phyloP scores from a whole-genome alignment of 306 rosid genomes.

The Vigna reflexopilosa region DNA sequence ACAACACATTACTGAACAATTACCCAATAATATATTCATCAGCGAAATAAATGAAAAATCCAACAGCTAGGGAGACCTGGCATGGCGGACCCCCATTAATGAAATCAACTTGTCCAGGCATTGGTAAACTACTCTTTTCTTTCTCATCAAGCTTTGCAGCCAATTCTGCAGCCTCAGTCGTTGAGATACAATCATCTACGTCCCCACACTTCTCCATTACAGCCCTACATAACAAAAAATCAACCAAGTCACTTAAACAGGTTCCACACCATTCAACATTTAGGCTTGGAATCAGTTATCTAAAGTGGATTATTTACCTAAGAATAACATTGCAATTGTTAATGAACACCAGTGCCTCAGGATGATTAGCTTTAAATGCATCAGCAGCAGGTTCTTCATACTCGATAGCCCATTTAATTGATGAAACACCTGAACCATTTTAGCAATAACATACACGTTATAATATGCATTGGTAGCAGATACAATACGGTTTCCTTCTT shows the following conservation, averaged over 20 bases:
- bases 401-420: slow-evolving; percentile 97
- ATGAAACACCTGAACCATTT: slow-evolving; percentile 65
- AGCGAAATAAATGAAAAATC: slow-evolving; percentile 19
- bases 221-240: slow-evolving; percentile 61
- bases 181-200: slow-evolving; percentile 84
- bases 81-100: slow-evolving; percentile 99
- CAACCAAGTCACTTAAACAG: slow-evolving; percentile 20
- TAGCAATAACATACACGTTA: slow-evolving; percentile 27
- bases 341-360: slow-evolving; percentile 76
- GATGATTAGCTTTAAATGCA: slow-evolving; percentile 86
- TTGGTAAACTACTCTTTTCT: slow-evolving; percentile 64
- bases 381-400: slow-evolving; percentile 97
- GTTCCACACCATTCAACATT: slow-evolving; percentile 1
- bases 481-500: background rate
- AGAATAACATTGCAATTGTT: slow-evolving; percentile 93
- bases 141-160: slow-evolving; percentile 68
- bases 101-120: slow-evolving; percentile 96
- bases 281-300: background rate
- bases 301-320: slow-evolving; percentile 53
- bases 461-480: background rate
- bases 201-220: slow-evolving; percentile 94
- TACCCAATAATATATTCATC: background rate
- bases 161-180: slow-evolving; percentile 79
- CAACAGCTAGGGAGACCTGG: slow-evolving; percentile 61
- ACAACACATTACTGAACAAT: background rate